A percentile compares a stretch with the other conserved stretches of the same genome.
phyloP scores from a whole-genome alignment of 495 filamentous ascomycete species.

The Lindgomyces ingoldianus region DNA sequence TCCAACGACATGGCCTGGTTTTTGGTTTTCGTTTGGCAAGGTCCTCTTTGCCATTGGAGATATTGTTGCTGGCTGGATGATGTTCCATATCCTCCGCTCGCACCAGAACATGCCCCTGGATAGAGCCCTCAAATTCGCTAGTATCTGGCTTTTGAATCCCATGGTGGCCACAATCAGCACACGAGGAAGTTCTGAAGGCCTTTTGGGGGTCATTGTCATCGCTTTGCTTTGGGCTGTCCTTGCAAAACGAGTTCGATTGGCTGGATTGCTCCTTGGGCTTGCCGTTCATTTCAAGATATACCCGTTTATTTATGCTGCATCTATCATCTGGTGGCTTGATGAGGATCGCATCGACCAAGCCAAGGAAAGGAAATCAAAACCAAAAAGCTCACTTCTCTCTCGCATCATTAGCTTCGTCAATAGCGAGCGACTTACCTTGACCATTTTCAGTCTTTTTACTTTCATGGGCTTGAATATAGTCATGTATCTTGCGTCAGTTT shows the following conservation, averaged over 20 bases:
- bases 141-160: slow-evolving; percentile 91
- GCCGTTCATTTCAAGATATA: slow-evolving; percentile 98
- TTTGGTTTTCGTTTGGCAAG: slow-evolving; percentile 85
- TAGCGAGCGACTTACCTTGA: slow-evolving; percentile 59
- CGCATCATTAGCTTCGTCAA: slow-evolving; percentile 60
- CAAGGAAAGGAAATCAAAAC: not conserved
- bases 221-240: slow-evolving; percentile 80
- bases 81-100: slow-evolving; percentile 60
- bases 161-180: slow-evolving; percentile 98
- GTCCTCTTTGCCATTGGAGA: slow-evolving; percentile 81
- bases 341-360: slow-evolving; percentile 44
- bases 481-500: slow-evolving; percentile 72
- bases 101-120: slow-evolving; percentile 51
- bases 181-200: slow-evolving; percentile 86
- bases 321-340: slow-evolving; percentile 88
- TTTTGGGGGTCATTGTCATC: slow-evolving; percentile 80
- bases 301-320: slow-evolving; percentile 88
- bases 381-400: not conserved
- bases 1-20: slow-evolving; percentile 67
- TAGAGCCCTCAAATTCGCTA: slow-evolving; percentile 69
- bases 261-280: slow-evolving; percentile 76
- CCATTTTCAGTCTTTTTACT: slow-evolving; percentile 63
- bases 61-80: slow-evolving; percentile 83
- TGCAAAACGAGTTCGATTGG: slow-evolving; percentile 57
- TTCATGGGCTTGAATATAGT: slow-evolving; percentile 69